phyloP scores from a whole-genome alignment of 768 basidiomycete species.

The Suillus fuscotomentosus region DNA sequence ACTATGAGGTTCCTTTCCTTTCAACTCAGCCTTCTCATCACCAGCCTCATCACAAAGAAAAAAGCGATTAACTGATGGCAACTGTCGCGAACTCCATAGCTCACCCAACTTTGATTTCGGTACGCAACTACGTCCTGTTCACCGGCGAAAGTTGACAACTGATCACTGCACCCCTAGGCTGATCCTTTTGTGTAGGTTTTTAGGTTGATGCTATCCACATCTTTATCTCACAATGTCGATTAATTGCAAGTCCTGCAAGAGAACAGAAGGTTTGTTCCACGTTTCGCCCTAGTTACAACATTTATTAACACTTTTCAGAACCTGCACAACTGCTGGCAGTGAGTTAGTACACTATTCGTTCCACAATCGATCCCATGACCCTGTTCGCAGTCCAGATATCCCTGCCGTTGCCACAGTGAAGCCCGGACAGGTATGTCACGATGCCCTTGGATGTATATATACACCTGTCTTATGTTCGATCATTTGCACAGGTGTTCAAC shows the following conservation, averaged over 20 bases:
- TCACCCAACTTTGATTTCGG: constrained; percentile 58
- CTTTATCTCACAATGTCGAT: constrained; percentile 1
- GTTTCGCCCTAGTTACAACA: background rate
- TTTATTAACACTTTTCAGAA: constrained; percentile 36
- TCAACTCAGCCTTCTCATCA: background rate
- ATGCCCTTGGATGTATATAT: background rate
- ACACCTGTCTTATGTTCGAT: background rate
- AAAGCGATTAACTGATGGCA: constrained; percentile 40
- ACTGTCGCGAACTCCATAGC: constrained; percentile 60
- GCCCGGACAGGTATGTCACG: constrained; percentile 47
- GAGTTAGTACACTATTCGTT: constrained; percentile 24
- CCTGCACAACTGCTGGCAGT: constrained; percentile 77
- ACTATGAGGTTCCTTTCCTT: background rate
- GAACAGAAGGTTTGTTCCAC: constrained; percentile 53
- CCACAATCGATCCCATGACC: background rate
- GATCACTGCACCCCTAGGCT: constrained; percentile 37
- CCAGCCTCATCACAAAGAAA: background rate
- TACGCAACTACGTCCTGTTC: constrained; percentile 21
- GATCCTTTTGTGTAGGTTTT: constrained; percentile 65
- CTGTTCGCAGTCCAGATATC: constrained; percentile 52
- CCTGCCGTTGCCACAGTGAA: constrained; percentile 61
- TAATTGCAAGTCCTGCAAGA: constrained; percentile 37
- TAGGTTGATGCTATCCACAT: background rate
- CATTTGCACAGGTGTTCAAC: constrained; percentile 54
- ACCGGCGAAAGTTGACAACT: background rate